Evolutionary conservation across 306 rosid genomes (phyloP).

Genomic region (Rosa multiflora): DNA sequence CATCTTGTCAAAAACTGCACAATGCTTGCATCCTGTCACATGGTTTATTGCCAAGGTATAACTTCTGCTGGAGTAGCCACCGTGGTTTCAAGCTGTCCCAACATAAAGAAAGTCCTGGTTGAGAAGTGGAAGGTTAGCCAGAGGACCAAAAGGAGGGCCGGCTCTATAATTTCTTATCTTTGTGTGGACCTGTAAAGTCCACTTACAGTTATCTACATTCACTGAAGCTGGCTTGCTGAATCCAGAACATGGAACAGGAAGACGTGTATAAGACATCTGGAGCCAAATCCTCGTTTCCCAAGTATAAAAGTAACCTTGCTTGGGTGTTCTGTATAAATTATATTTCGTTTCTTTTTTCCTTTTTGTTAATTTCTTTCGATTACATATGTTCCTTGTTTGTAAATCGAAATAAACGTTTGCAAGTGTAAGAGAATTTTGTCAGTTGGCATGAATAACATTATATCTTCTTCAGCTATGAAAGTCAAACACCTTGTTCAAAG

Average conservation of each 20-base stretch:
- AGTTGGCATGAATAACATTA: neutral
- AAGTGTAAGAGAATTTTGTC: neutral
- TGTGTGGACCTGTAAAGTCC: slow-evolving; percentile 63
- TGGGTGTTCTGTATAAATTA: neutral
- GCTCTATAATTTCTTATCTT: slow-evolving; percentile 74
- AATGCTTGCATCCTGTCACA: slow-evolving; percentile 78
- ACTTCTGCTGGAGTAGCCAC: slow-evolving; percentile 84
- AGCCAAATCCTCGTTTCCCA: neutral
- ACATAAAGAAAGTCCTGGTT: slow-evolving; percentile 83
- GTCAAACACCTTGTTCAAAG: no score
- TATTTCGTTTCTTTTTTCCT: neutral
- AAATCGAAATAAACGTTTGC: neutral
- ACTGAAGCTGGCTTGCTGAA: neutral
- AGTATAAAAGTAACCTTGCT: neutral
- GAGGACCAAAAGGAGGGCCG: slow-evolving; percentile 83
- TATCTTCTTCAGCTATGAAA: no score
- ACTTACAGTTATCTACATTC: slow-evolving; percentile 9
- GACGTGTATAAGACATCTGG: neutral
- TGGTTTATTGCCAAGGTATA: slow-evolving; percentile 85
- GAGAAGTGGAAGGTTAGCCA: slow-evolving; percentile 96
- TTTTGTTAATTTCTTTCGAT: neutral
- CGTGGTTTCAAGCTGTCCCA: slow-evolving; percentile 77
- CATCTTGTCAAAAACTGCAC: slow-evolving; percentile 73
- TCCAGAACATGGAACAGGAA: neutral
- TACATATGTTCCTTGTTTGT: neutral